A percentile compares a stretch with the other conserved stretches of the same genome.
phyloP scores from a whole-genome alignment of 2,329 filamentous ascomycete genomes.

The Sordariomycetes sp. region DNA sequence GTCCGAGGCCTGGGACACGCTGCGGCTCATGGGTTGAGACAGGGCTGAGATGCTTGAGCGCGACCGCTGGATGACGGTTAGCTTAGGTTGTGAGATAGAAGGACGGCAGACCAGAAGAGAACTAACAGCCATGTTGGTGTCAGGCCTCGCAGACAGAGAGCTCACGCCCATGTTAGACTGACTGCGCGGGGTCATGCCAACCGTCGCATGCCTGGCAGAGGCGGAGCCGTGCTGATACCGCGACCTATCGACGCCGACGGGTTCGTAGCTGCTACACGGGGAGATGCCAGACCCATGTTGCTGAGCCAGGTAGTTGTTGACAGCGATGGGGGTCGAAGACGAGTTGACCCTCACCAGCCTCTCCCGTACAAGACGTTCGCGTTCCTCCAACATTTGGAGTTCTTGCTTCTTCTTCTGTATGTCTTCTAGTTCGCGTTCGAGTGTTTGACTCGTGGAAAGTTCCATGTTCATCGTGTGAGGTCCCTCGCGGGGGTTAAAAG shows the following conservation, averaged over 20 bases:
- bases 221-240: neutral
- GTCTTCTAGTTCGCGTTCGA: neutral
- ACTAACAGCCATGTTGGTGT: slow-evolving; percentile 5
- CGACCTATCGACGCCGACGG: neutral
- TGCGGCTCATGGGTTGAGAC: slow-evolving; percentile 31
- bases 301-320: neutral
- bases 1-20: slow-evolving; percentile 28
- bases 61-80: slow-evolving; percentile 1
- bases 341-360: neutral
- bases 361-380: no score
- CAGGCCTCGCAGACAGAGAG: neutral
- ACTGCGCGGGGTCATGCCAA: slow-evolving; percentile 8
- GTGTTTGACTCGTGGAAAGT: neutral
- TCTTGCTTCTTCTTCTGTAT: neutral
- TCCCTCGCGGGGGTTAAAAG: neutral
- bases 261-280: neutral
- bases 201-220: neutral
- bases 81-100: neutral
- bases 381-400: neutral
- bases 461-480: neutral
- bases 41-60: slow-evolving; percentile 3
- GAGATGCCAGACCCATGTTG: neutral
- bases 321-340: neutral
- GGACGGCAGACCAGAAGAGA: slow-evolving; percentile 7
- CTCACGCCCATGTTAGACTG: slow-evolving; percentile 9